phyloP scores from a whole-genome alignment of 139 green algal species.

The Tetraselmis chui region DNA sequence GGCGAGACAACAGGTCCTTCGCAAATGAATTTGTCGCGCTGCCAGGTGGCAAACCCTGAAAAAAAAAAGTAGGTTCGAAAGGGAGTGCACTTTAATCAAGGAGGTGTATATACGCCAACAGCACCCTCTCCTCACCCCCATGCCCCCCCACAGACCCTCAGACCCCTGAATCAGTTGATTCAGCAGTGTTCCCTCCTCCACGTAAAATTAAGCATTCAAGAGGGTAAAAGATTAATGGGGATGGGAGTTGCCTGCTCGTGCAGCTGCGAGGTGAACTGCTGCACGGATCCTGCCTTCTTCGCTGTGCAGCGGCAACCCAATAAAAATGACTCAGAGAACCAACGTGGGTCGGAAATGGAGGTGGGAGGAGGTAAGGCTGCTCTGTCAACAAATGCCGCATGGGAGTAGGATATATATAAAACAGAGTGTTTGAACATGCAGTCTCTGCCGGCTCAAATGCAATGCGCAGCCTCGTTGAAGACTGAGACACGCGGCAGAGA shows the following conservation, averaged over 20 bases:
- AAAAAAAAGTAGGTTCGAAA: slow-evolving; percentile 25
- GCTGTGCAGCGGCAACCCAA: background rate
- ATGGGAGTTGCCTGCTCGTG: background rate
- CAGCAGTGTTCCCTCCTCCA: slow-evolving; percentile 24
- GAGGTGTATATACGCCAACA: slow-evolving; percentile 20
- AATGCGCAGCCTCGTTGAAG: background rate
- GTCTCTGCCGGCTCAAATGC: background rate
- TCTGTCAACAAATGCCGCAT: too few relatives aligned
- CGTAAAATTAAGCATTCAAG: too few relatives aligned
- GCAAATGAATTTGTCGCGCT: slow-evolving; percentile 47
- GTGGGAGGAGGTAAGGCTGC: too few relatives aligned
- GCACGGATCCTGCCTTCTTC: background rate
- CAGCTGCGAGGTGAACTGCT: background rate
- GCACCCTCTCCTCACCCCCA: background rate
- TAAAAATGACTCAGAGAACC: too few relatives aligned
- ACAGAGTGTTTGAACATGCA: background rate
- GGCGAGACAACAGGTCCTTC: slow-evolving; percentile 37
- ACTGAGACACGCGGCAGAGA: background rate
- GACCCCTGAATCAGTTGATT: background rate
- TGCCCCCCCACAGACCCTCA: too few relatives aligned
- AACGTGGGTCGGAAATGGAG: too few relatives aligned
- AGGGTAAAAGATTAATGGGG: too few relatives aligned
- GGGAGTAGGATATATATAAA: too few relatives aligned
- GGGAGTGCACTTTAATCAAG: slow-evolving; percentile 37
- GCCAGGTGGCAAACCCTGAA: slow-evolving; percentile 45